Evolutionary conservation across 257 asterid species (phyloP).

Genomic region (Cordia subcordata): DNA sequence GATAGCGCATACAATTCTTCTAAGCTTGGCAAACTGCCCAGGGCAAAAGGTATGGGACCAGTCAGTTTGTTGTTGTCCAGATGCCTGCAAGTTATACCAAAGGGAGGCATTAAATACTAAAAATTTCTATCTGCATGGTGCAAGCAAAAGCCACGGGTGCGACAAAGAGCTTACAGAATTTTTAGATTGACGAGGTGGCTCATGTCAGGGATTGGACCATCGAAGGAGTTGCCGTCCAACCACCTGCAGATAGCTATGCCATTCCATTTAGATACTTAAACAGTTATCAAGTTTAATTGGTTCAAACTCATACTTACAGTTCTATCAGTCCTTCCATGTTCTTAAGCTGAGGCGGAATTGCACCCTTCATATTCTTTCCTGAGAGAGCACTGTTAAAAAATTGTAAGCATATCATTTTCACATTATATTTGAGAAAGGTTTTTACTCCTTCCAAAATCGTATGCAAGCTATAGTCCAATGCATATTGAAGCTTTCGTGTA

Average conservation of each 20-base stretch:
- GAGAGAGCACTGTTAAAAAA: conserved; percentile 62
- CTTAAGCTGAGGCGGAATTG: conserved; percentile 60
- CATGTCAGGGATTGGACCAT: conserved; percentile 76
- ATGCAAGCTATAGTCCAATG: no score
- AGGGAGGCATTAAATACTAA: not conserved
- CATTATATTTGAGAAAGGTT: not conserved
- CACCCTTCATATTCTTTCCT: conserved; percentile 63
- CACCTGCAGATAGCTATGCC: conserved; percentile 43
- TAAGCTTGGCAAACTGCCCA: conserved; percentile 66
- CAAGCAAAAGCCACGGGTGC: not conserved
- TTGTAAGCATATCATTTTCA: not conserved
- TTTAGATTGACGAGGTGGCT: conserved; percentile 67
- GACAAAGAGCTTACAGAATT: conserved; percentile 54
- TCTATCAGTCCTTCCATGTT: conserved; percentile 80
- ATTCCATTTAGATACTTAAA: not conserved
- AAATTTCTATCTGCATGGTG: not conserved
- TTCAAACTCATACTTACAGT: conserved; percentile 48
- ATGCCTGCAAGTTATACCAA: conserved; percentile 58
- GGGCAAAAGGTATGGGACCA: conserved; percentile 65
- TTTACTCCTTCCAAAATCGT: no score
- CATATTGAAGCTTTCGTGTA: no score
- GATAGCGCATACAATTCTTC: conserved; percentile 61
- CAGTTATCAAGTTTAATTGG: not conserved
- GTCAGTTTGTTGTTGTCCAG: conserved; percentile 72
- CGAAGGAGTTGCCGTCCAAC: conserved; percentile 69